phyloP scores from a whole-genome alignment of 768 basidiomycete species.

The Gloeostereum incarnatum region DNA sequence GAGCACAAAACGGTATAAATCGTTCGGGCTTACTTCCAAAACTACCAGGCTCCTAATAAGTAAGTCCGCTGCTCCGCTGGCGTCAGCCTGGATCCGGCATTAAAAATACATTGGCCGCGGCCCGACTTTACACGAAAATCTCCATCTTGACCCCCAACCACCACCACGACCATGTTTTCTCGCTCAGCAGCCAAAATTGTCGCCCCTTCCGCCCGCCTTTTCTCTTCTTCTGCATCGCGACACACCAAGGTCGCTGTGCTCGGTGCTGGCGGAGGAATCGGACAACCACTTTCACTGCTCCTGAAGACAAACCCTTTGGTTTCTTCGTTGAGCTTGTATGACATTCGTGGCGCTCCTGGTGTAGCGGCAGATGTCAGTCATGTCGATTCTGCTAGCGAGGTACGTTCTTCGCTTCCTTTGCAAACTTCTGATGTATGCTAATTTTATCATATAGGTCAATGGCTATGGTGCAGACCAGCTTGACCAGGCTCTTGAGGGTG shows the following conservation, averaged over 20 bases:
- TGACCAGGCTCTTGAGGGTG: constrained; percentile 82
- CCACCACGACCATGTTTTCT: constrained; percentile 46
- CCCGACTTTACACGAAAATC: constrained; percentile 1
- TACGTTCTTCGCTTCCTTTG: constrained; percentile 23
- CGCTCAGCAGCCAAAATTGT: constrained; percentile 54
- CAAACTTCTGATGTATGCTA: constrained; percentile 5
- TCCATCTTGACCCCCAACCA: background rate
- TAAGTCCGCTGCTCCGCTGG: too few relatives aligned
- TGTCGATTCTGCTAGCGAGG: constrained; percentile 80
- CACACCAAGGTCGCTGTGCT: constrained; percentile 91
- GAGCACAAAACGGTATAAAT: too few relatives aligned
- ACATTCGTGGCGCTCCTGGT: constrained; percentile 93
- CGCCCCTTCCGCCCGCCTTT: constrained; percentile 48
- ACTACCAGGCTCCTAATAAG: too few relatives aligned
- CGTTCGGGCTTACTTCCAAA: too few relatives aligned
- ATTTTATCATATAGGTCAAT: constrained; percentile 40
- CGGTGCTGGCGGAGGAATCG: constrained; percentile 98
- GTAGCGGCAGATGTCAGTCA: constrained; percentile 97
- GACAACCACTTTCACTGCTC: constrained; percentile 90
- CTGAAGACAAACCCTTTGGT: constrained; percentile 92
- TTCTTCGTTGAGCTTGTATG: constrained; percentile 79
- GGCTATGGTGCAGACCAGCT: constrained; percentile 83
- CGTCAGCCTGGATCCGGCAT: too few relatives aligned
- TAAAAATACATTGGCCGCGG: too few relatives aligned
- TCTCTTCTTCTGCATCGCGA: constrained; percentile 66